Evolutionary conservation across 2,329 filamentous ascomycete species (phyloP), one percentile per base, ranked within the genome.

Genomic region (Xylariaceae sp.): DNA sequence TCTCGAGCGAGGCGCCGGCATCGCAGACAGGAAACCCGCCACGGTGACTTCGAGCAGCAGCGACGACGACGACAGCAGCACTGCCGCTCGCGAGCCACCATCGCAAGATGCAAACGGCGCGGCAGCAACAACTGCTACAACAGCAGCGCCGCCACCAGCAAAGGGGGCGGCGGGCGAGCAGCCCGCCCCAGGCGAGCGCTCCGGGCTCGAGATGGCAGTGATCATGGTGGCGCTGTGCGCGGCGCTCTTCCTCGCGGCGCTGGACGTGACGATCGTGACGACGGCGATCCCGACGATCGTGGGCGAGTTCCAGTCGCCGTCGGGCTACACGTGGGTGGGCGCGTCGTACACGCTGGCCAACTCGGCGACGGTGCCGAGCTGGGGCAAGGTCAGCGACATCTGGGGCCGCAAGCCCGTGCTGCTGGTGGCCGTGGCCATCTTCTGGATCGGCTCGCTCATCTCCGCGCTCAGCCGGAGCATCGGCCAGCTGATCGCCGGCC

Each of bases 271-370:
- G 24, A 86, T 88, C 65, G 77, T 89, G 61, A 80, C 86, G 9
- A 88, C 86, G 0, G 84, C 86, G 5, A 77, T 88, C 4, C 86
- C 87, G 0, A 84, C 83, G 11, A 89, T 90, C 58, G 78, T 82
- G 4, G 71, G 72, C 27, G 77, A 88, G 55, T 82, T 92, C 56
- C 66, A 84, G 37, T 88, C 87, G 5, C 83, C 83, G 3, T 75
- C 81, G 13, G 88, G 88, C 20, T 92, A 92, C 71, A 82, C 86
- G 45, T 92, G 89, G 90, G 86, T 93, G 57, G 89, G 89, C 11
- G 84, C 82, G 30, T 84, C 88, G 2, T 93, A 89, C 65, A 76
- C 91, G 6, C 81, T 92, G 9, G 87, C 85, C 50, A 87, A 85
- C 66, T 85, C 87, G 1, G 82, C 77, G 69, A 80, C 82, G 1